Base-by-base conservation (phyloP, 1,284 basidiomycete genomes). In the Moesziomyces sp. region DNA sequence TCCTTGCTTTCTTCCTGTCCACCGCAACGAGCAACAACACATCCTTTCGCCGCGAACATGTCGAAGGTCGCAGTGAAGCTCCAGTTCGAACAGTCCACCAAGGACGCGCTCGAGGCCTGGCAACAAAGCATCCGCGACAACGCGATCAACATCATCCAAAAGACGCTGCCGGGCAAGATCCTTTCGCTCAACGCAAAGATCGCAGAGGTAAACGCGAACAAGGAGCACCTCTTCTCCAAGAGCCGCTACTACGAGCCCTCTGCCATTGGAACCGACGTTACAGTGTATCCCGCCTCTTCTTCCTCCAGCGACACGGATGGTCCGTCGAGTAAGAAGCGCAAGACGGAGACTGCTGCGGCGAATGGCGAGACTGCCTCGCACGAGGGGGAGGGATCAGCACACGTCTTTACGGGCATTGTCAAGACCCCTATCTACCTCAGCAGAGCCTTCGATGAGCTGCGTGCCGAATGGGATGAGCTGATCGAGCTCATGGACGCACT, bases 91-190 rank as follows among this genome's bases (percentile, higher is more conserved):
- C 52, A 62, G 46, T 55, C 63, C 42, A 70, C 67, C 1, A 51
- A 53, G 18, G 59, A 70, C 30, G 62, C 53, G 5, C 58, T 74
- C 53, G 72, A 74, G 49, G 50, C 58, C 3, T 74, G 66, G 67
- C 72, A 74, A 46, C 51, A 74, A 24, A 56, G 45, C 16, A 52
- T 74, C 14, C 67, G 63, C 0, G 55, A 61, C 26, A 62, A 57
- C n/a, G 72, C 72, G 18, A 46, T 75, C 45, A 55, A 55, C 50
- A 66, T 75, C 42, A 67, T 75, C 30, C 73, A 75, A 46, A 61
- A 55, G 38, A 75, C 54, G 5, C 61, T 75, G 0, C 73, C 73
- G 9, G 54, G 51, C n/a, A 75, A 71, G 49, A 65, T 75, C 52
- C 68, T 75, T 30, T 49, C 57, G 30, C 63, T 75, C 56, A 75